Percentiles rank a stretch among this genome's conserved stretches.
Conservation (phyloP, 1,284 basidiomycete genomes). For the Cystobasidium slooffiae region DNA sequence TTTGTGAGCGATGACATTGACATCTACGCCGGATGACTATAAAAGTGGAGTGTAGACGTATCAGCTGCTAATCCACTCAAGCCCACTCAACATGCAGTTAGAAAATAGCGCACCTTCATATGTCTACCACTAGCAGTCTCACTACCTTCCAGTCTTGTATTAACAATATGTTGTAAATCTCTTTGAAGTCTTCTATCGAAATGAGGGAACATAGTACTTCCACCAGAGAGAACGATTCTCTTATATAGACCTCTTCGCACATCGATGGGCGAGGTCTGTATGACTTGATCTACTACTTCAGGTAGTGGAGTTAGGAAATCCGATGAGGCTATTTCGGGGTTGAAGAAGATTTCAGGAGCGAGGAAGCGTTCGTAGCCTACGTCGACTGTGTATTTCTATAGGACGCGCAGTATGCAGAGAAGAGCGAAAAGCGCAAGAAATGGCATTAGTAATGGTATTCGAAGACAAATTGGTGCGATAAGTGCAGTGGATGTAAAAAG, state of each 20-base stretch:
- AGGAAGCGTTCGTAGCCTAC: conserved; percentile 99
- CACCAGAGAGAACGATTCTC: conserved; percentile 93
- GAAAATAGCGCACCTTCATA: conserved; percentile 66
- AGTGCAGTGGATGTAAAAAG: too few relatives aligned
- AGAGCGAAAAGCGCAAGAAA: neutral
- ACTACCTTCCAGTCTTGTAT: conserved; percentile 80
- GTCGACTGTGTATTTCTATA: conserved; percentile 84
- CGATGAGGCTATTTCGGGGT: conserved; percentile 96
- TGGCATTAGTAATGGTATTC: neutral
- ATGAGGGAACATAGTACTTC: conserved; percentile 98
- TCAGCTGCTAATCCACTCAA: too few relatives aligned
- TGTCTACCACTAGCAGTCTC: conserved; percentile 75
- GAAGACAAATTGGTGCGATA: neutral
- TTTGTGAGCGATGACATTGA: conserved; percentile 98
- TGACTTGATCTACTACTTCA: conserved; percentile 94
- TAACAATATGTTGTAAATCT: conserved; percentile 91
- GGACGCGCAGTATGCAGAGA: neutral
- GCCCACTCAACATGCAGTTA: neutral
- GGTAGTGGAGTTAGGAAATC: conserved; percentile 98
- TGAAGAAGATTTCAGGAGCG: conserved; percentile 99
- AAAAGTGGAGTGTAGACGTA: neutral
- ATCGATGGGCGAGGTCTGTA: conserved; percentile 94
- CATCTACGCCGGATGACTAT: conserved; percentile 89
- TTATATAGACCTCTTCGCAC: conserved; percentile 93
- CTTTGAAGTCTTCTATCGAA: conserved; percentile 94